Evolutionary conservation across 208 protist genomes (phyloP).

Genomic region (Zelonia costaricensis): DNA sequence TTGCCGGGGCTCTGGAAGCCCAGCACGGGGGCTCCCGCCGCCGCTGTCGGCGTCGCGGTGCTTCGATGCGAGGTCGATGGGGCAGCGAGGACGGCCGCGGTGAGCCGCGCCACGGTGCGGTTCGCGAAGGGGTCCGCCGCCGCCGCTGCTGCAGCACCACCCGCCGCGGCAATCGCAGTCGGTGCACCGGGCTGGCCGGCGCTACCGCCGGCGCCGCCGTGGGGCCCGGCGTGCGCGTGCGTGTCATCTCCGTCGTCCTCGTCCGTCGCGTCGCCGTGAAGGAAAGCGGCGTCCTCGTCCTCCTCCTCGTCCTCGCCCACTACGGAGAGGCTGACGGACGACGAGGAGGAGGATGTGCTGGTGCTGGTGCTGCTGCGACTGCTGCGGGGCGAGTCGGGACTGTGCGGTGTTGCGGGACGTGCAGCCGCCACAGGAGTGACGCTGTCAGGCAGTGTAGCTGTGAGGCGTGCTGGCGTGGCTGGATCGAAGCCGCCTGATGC

Average conservation of each 20-base stretch:
- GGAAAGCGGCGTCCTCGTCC: neutral
- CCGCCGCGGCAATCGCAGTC: no score
- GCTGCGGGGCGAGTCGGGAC: neutral
- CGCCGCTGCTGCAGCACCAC: neutral
- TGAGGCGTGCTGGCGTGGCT: no score
- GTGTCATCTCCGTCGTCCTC: neutral
- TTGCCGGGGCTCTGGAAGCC: no score
- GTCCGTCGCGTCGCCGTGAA: neutral
- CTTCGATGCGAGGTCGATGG: neutral
- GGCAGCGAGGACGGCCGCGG: neutral
- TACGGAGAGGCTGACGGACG: neutral
- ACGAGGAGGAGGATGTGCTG: neutral
- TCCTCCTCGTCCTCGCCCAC: no score
- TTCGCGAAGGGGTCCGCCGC: constrained; percentile 9
- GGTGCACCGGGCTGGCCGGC: no score
- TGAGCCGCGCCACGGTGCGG: constrained; percentile 7
- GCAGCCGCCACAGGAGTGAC: no score
- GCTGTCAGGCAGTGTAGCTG: no score
- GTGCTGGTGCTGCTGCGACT: neutral
- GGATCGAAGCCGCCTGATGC: no score
- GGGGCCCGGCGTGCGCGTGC: neutral
- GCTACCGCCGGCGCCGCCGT: no score
- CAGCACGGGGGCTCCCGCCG: neutral
- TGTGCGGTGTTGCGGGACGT: no score
- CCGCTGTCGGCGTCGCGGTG: neutral